Evolutionary conservation across 2,329 filamentous ascomycete species (phyloP).

Genomic region (Trichoderma lentiforme): DNA sequence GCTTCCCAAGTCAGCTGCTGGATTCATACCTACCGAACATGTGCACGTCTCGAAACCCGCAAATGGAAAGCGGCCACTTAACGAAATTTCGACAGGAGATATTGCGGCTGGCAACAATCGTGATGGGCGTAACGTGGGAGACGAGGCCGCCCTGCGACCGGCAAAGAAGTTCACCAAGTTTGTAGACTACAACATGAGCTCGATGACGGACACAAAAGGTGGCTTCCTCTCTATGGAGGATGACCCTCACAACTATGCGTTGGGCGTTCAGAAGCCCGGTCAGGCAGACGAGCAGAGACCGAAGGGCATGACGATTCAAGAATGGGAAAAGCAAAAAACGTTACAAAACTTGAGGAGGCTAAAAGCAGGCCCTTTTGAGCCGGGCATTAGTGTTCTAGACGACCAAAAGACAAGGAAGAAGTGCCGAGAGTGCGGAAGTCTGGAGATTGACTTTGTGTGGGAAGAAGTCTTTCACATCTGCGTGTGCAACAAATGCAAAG

Average conservation of each 20-base stretch:
- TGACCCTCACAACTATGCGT: slow-evolving; percentile 82
- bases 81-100: slow-evolving; percentile 52
- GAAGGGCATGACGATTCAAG: slow-evolving; percentile 80
- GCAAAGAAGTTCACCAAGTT: slow-evolving; percentile 88
- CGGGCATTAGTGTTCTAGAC: slow-evolving; percentile 72
- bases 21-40: slow-evolving; percentile 67
- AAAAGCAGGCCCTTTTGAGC: slow-evolving; percentile 82
- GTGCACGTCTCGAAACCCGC: slow-evolving; percentile 50
- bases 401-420: slow-evolving; percentile 64
- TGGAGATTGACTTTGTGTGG: slow-evolving; percentile 96
- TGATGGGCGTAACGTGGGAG: slow-evolving; percentile 57
- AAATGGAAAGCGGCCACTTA: slow-evolving; percentile 65
- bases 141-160: slow-evolving; percentile 60
- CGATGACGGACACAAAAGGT: slow-evolving; percentile 97
- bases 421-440: slow-evolving; percentile 76
- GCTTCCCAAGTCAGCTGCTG: slow-evolving; percentile 54
- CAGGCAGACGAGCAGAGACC: slow-evolving; percentile 59
- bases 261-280: slow-evolving; percentile 44
- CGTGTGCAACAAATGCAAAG: slow-evolving; percentile 83
- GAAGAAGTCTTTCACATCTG: slow-evolving; percentile 74
- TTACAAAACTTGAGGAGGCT: slow-evolving; percentile 68
- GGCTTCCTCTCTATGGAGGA: slow-evolving; percentile 90
- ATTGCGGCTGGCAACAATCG: slow-evolving; percentile 58
- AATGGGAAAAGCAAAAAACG: slow-evolving; percentile 85
- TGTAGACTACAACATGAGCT: slow-evolving; percentile 96